Evolutionary conservation across 345 rosid genomes (phyloP), one percentile per base, ranked within the genome.

Genomic region (Abelmoschus esculentus): DNA sequence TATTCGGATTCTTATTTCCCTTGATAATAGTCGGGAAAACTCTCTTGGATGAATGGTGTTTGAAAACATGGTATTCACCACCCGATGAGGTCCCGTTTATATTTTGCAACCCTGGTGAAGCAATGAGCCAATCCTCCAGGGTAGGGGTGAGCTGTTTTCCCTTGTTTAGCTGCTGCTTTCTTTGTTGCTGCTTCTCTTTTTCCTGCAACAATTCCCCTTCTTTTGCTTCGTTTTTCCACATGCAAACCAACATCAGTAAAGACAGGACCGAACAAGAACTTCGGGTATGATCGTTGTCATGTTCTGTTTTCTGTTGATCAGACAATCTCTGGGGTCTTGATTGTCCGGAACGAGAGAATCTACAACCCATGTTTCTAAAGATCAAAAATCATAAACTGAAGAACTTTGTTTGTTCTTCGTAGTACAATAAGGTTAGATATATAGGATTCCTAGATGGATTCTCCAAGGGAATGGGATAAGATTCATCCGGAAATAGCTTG

Each of bases 41-140:
- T 70, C 73, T 83, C 3, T 72, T 74, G 32, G 77, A 71, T 22
- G 50, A 61, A 3, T 70, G 66, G 7, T 53, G 72, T 67, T 71
- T 73, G 12, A 77, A 18, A 32, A 70, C 72, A 55, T 56, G 55
- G 71, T 42, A 28, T 9, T 80, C 80, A 62, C 71, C 83, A 10
- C 68, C 78, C 19, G 53, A 42, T 15, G 34, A 38, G 26, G 28
- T 46, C 22, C 59, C 34, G 34, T 22, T 22, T 22, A 22, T 22
- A 22, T 15, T 57, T 18, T 68, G 71, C 72, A 61, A 5, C 12
- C 31, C 42, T 0, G 79, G 80, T 13, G 79, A 76, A 22, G 77
- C 70, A 60, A 69, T 52, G 31, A 81, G 69, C 79, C 81, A 78
- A 32, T 85, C 81, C 74, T 69, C 75, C 49, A 81, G 46, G 15